These are phyloP conservation scores for Juncus inflexus DNA, from an alignment of 176 grass and related monocot genomes.

Conservation along the genomic window DNA sequence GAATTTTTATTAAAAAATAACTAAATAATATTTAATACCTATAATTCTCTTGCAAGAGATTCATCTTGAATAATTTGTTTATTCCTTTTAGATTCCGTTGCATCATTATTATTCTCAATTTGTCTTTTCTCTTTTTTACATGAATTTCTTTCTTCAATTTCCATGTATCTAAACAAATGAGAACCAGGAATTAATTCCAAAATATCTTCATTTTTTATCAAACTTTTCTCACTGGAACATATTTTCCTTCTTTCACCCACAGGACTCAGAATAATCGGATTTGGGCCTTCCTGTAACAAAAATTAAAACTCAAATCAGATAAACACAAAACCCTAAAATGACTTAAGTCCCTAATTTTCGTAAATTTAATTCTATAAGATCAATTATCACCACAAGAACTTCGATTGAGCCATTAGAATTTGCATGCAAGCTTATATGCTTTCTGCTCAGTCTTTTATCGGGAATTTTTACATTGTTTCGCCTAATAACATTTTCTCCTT, in stretches of 20 bases:
- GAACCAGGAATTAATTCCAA: constrained; percentile 75
- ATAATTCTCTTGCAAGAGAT: constrained; percentile 55
- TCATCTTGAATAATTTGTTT: constrained; percentile 58
- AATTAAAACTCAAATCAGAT: neutral
- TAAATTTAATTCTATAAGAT: constrained; percentile 10
- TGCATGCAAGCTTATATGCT: constrained; percentile 67
- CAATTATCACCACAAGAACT: constrained; percentile 67
- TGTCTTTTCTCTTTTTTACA: constrained; percentile 67
- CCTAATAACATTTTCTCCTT: constrained; percentile 63
- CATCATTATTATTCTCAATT: constrained; percentile 27
- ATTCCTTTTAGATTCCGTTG: constrained; percentile 41
- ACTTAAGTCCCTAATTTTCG: neutral
- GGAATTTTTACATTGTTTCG: constrained; percentile 48
- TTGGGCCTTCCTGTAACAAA: constrained; percentile 67
- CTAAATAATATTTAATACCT: constrained; percentile 20
- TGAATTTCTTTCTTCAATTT: constrained; percentile 28
- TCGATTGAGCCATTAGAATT: constrained; percentile 38
- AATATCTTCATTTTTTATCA: constrained; percentile 60
- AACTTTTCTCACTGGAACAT: constrained; percentile 50
- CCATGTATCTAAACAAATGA: constrained; percentile 55
- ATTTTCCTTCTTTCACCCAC: constrained; percentile 60
- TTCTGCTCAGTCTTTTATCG: constrained; percentile 89
- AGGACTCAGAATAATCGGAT: constrained; percentile 61
- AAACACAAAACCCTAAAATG: neutral
- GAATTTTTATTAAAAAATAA: too few relatives aligned